Conservation (phyloP, 2,329 filamentous ascomycete genomes). For the Calonectria montana region DNA sequence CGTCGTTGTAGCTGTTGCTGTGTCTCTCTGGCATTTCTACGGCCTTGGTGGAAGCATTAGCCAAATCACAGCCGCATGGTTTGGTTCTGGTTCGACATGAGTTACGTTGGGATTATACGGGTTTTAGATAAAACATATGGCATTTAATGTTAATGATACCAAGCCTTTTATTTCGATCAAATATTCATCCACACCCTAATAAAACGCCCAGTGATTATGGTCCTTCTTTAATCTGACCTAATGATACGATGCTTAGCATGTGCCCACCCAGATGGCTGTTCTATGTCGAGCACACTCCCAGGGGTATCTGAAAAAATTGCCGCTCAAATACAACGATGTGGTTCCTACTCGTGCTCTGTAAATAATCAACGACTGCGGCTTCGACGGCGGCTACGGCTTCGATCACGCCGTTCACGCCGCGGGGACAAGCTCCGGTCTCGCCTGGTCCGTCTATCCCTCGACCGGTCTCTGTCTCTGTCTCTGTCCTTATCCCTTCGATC, state of each 20-base stretch:
- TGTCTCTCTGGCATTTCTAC: slow-evolving; percentile 40
- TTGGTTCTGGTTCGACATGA: slow-evolving; percentile 31
- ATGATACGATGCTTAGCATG: background rate
- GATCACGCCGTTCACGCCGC: slow-evolving; percentile 49
- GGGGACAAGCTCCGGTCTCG: slow-evolving; percentile 50
- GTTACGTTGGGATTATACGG: slow-evolving; percentile 20
- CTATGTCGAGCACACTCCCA: background rate
- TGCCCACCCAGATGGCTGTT: background rate
- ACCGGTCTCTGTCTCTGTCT: slow-evolving; percentile 39
- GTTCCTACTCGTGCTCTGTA: background rate
- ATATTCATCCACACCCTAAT: background rate
- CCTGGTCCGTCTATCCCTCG: slow-evolving; percentile 35
- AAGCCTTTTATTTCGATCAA: slow-evolving; percentile 9
- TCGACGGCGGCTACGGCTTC: slow-evolving; percentile 55
- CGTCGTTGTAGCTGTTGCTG: slow-evolving; percentile 41
- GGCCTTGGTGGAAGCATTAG: slow-evolving; percentile 31
- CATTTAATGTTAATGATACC: slow-evolving; percentile 29
- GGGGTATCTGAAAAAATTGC: slow-evolving; percentile 33
- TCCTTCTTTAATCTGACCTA: background rate
- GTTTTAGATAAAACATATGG: slow-evolving; percentile 31
- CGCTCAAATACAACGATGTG: background rate
- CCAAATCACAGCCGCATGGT: slow-evolving; percentile 35
- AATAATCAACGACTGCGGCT: slow-evolving; percentile 48
- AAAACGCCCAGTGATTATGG: background rate
- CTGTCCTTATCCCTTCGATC: slow-evolving; percentile 32